These are phyloP conservation scores for Fusarium graminum DNA, from an alignment of 2,329 filamentous ascomycete species.

Conservation along the genomic window DNA sequence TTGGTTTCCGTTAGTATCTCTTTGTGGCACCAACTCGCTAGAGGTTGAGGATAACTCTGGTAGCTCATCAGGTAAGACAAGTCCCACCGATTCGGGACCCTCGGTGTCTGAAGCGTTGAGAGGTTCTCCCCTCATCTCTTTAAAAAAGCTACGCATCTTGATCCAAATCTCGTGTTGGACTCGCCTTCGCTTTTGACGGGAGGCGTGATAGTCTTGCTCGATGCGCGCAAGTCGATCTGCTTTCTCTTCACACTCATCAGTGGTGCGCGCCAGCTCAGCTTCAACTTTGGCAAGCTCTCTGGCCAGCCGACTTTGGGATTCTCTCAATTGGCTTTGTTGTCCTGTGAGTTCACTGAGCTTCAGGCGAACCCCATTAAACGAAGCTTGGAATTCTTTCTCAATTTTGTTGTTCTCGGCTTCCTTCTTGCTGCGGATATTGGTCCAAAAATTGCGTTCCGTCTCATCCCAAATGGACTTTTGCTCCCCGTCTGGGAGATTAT, in stretches of 20 bases:
- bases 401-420: constrained; percentile 42
- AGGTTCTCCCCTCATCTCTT: constrained; percentile 49
- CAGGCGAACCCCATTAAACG: constrained; percentile 46
- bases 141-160: constrained; percentile 54
- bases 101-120: constrained; percentile 28
- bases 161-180: constrained; percentile 47
- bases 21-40: constrained; percentile 27
- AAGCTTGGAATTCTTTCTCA: constrained; percentile 47
- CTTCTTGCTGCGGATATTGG: constrained; percentile 46
- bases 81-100: constrained; percentile 32
- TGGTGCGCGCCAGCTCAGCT: constrained; percentile 54
- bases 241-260: constrained; percentile 51
- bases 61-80: constrained; percentile 27
- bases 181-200: constrained; percentile 49
- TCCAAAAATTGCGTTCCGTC: constrained; percentile 55
- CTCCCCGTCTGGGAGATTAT: constrained; percentile 51
- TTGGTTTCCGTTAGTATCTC: constrained; percentile 7
- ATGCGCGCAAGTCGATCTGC: constrained; percentile 53
- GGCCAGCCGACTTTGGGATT: constrained; percentile 49
- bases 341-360: constrained; percentile 50
- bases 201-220: constrained; percentile 51
- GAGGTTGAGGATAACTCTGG: constrained; percentile 20
- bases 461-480: constrained; percentile 54
- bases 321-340: constrained; percentile 47
- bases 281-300: constrained; percentile 55